A percentile compares a stretch with the other conserved stretches of the same genome.
phyloP scores from a whole-genome alignment of 73 alveolate species.

The Paraurostyla sp. region DNA sequence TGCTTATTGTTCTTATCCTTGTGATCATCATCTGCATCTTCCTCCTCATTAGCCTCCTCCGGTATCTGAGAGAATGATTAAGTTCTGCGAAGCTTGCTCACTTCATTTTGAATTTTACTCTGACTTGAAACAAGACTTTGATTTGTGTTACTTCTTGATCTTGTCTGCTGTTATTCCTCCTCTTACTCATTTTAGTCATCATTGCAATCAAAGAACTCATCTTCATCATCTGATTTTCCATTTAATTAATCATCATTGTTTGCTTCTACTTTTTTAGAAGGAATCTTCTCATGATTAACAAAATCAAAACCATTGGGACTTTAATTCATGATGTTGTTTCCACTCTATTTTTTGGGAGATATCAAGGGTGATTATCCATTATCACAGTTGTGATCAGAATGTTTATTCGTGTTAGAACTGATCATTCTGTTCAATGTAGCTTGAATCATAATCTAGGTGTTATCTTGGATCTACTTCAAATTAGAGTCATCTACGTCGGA shows the following conservation, averaged over 20 bases:
- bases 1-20: background rate
- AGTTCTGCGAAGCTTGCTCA: slow-evolving; percentile 12
- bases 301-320: background rate
- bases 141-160: slow-evolving; percentile 7
- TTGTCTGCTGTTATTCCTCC: background rate
- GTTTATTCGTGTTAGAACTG: background rate
- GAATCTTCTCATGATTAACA: background rate
- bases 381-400: background rate
- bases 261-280: background rate
- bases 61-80: slow-evolving; percentile 45
- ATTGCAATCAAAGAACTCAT: background rate
- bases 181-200: background rate
- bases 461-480: background rate
- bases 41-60: slow-evolving; percentile 59
- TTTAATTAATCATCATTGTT: background rate
- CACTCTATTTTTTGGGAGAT: slow-evolving; percentile 13
- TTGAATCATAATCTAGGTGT: slow-evolving; percentile 9
- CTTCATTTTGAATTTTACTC: background rate
- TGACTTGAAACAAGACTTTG: background rate
- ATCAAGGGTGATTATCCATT: slow-evolving; percentile 20
- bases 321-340: background rate
- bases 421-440: background rate
- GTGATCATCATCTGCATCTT: slow-evolving; percentile 56
- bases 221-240: slow-evolving; percentile 46
- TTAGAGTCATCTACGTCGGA: slow-evolving; percentile 52